Base-by-base conservation (phyloP, 2,329 filamentous ascomycete genomes). In the Botrytis squamosa region DNA sequence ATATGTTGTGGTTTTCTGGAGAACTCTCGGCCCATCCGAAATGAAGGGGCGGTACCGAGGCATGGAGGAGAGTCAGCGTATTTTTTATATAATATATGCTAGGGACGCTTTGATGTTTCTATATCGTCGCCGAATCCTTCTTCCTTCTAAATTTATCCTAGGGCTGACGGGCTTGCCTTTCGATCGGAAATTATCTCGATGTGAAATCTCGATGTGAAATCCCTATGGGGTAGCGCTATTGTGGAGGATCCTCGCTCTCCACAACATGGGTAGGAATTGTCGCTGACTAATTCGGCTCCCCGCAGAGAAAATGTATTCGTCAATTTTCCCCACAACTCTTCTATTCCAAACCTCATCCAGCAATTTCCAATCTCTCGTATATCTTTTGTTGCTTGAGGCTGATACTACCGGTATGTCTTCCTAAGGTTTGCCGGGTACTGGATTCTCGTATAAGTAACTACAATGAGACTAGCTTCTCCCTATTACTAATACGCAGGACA, bases 41-140 rank as follows among this genome's bases (percentile, higher is more conserved):
- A 66, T 52, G 44, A 66, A 66, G 64, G 64, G 44, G 64, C 44
- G 20, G 36, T 52, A 10, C 12, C 64, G 64, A 66, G 64, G 63
- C n/a, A 36, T 49, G 25, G 12, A 8, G 5, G 14, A 66, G 29
- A 16, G 9, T 25, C 18, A 18, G n/a, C 40, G 40, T 33, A 33
- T 22, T 33, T 3, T 33, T 5, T 42, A 33, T 42, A 22, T 8
- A 65, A 20, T 22, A 25, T 20, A 65, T 44, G 40, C 4, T 44
- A 10, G 18, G 20, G 16, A 4, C 25, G 38, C 12, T 40, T 63
- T 42, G 60, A 55, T 29, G 8, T 55, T 55, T 55, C 38, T 25
- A 36, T 22, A 20, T 60, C 20, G 49, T n/a, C 5, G 49, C 20
- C 38, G 57, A 60, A 60, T 22, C 20, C 16, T 60, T 36, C 10